Evolutionary conservation across 257 asterid species (phyloP).

Genomic region (Ocimum tenuiflorum): DNA sequence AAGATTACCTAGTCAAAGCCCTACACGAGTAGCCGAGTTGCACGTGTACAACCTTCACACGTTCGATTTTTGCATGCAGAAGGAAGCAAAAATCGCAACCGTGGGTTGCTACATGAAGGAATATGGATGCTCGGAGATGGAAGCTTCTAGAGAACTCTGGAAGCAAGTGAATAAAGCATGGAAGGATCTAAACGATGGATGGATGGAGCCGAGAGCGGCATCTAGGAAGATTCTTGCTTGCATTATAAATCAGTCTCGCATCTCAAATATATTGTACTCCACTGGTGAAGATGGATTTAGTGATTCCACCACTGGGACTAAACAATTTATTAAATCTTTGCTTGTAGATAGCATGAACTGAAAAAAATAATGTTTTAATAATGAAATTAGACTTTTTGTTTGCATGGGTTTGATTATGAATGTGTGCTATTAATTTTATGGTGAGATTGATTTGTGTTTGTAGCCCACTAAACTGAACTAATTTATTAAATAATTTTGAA

Average conservation of each 20-base stretch:
- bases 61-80: neutral
- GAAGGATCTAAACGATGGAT: slow-evolving; percentile 28
- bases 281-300: slow-evolving; percentile 21
- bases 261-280: slow-evolving; percentile 15
- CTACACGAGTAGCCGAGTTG: too few relatives aligned
- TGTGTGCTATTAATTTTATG: too few relatives aligned
- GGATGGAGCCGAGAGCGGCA: slow-evolving; percentile 4
- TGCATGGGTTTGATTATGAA: too few relatives aligned
- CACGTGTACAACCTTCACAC: too few relatives aligned
- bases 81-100: slow-evolving; percentile 11
- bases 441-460: too few relatives aligned
- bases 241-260: slow-evolving; percentile 14
- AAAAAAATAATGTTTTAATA: too few relatives aligned
- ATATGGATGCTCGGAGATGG: slow-evolving; percentile 6
- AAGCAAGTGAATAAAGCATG: slow-evolving; percentile 16
- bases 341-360: neutral
- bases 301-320: slow-evolving; percentile 3
- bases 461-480: too few relatives aligned
- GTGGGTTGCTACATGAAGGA: slow-evolving; percentile 32
- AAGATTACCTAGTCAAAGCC: too few relatives aligned
- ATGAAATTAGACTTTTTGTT: too few relatives aligned
- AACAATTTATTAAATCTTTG: neutral
- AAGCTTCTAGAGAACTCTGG: slow-evolving; percentile 8
- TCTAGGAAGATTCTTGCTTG: slow-evolving; percentile 1
- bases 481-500: too few relatives aligned